These are phyloP conservation scores for Chaetothyriales sp. DNA, from an alignment of 2,329 filamentous ascomycete genomes.

Conservation along the genomic window DNA sequence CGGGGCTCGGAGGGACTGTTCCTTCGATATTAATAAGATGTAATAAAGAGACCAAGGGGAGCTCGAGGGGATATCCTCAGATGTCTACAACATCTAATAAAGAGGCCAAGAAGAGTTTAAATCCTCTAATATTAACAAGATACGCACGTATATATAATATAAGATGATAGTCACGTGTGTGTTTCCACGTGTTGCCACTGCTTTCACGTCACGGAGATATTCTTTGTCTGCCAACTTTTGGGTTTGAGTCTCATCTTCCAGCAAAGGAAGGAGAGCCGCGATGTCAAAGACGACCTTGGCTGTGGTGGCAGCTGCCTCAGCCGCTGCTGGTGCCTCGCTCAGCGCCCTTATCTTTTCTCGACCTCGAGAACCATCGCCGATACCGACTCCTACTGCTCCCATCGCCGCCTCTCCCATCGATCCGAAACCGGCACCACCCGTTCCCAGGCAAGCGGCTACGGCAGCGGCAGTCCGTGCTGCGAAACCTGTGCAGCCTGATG, in stretches of 20 bases:
- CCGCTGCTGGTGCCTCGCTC: constrained; percentile 58
- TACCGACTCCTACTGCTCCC: constrained; percentile 22
- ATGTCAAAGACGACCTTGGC: constrained; percentile 72
- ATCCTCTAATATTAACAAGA: too few relatives aligned
- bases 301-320: constrained; percentile 59
- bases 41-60: too few relatives aligned
- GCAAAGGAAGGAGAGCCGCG: constrained; percentile 1
- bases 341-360: constrained; percentile 53
- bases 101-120: too few relatives aligned
- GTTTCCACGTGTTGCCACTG: too few relatives aligned
- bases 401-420: constrained; percentile 23
- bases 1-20: too few relatives aligned
- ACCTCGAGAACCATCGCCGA: constrained; percentile 25
- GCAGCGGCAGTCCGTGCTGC: constrained; percentile 19
- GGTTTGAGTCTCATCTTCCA: neutral
- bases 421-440: constrained; percentile 19
- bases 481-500: constrained; percentile 53
- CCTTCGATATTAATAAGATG: too few relatives aligned
- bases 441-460: constrained; percentile 19
- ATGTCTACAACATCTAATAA: too few relatives aligned
- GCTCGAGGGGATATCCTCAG: too few relatives aligned
- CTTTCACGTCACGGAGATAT: too few relatives aligned
- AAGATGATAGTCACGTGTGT: too few relatives aligned
- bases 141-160: too few relatives aligned
- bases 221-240: neutral